Conservation (phyloP, 2,329 filamentous ascomycete genomes). For the Colletotrichum noveboracense region DNA sequence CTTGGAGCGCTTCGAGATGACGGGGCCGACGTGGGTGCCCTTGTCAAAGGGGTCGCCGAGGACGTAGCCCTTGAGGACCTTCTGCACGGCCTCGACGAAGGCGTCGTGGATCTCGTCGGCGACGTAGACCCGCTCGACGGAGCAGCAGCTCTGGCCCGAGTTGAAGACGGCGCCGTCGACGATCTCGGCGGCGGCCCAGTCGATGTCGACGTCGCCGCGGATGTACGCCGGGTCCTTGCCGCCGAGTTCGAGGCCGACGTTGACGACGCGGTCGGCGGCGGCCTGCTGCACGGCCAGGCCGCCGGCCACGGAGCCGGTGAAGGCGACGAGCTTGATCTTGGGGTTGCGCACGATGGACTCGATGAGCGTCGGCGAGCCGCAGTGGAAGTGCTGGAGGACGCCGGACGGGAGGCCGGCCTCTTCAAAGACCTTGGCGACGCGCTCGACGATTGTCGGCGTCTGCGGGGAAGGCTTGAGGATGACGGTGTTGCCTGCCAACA, state of each 20-base stretch:
- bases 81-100: constrained; percentile 80
- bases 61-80: constrained; percentile 80
- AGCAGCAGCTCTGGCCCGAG: constrained; percentile 97
- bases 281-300: constrained; percentile 86
- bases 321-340: constrained; percentile 82
- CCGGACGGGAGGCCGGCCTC: constrained; percentile 83
- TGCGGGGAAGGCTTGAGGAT: constrained; percentile 96
- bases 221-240: constrained; percentile 96
- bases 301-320: constrained; percentile 90
- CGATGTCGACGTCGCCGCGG: constrained; percentile 81
- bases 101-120: constrained; percentile 82
- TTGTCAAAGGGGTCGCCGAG: constrained; percentile 87
- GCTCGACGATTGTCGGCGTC: constrained; percentile 90
- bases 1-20: constrained; percentile 82
- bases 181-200: constrained; percentile 92
- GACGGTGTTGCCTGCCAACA: constrained; percentile 87
- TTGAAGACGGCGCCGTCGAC: constrained; percentile 98
- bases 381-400: constrained; percentile 92
- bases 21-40: constrained; percentile 83
- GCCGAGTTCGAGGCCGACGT: constrained; percentile 88
- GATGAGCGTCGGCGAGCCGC: constrained; percentile 77
- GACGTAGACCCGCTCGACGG: constrained; percentile 90
- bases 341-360: constrained; percentile 81
- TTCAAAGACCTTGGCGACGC: constrained; percentile 75
- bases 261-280: constrained; percentile 82